Base-by-base conservation (phyloP, 2,329 filamentous ascomycete genomes). In the Ceratocystis colombiana region DNA sequence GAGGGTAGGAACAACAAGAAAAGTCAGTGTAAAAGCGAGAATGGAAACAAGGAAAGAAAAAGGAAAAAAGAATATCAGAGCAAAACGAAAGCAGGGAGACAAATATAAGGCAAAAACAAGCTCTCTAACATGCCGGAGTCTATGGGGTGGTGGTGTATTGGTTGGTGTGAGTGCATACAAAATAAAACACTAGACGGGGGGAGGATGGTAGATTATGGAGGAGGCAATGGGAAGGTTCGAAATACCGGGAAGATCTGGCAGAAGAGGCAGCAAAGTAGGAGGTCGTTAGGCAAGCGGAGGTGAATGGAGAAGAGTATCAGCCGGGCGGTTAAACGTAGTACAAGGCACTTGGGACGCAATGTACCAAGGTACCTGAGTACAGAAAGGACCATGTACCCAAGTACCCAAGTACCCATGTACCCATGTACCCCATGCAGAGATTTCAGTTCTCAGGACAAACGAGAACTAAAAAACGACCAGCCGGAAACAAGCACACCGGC, bases 81-180 rank as follows among this genome's bases (percentile, higher is more conserved):
- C 45, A 17, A 53, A 30, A 22, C 20, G n/a, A 20, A 55, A n/a
- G 20, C 63, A 61, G 48, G 10, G n/a, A 17, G 53, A 50, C 28
- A 50, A 30, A 25, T 22, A 61, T 20, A n/a, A 17, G n/a, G 48
- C n/a, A 30, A 57, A 65, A 64, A 28, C 50, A 65, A 55, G 50
- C 63, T 57, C 63, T 57, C 63, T 57, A 25, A 53, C 30, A 59
- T 37, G 30, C 50, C 8, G 25, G 37, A 57, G 48, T 57, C 63
- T 59, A 62, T 62, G 22, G 61, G 41, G n/a, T 6, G 41, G n/a
- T 2, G 61, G 17, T 20, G 61, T 20, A 17, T 15, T 33, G 37
- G 20, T n/a, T 30, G 28, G 30, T 5, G 30, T 15, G 15, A 17
- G 30, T 41, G 37, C 37, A 41, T 41, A 41, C 37, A 41, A 37